A percentile compares a stretch with the other conserved stretches of the same genome.
Conservation (phyloP, 441 rosid species). For the Codiaeum variegatum region DNA sequence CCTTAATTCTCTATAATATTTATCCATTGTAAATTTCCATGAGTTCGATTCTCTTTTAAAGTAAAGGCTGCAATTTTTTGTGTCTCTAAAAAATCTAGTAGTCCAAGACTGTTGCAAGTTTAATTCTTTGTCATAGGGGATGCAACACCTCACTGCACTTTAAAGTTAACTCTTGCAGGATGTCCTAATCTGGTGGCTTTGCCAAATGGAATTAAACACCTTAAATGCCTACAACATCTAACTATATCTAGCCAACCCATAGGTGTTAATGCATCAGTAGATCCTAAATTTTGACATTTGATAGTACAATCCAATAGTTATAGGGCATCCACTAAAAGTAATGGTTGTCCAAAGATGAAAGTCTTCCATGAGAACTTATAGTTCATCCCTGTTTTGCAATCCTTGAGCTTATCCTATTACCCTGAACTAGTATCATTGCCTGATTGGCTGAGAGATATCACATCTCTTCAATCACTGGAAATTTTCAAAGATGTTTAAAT, state of each 20-base stretch:
- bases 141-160: background rate
- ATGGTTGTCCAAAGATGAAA: background rate
- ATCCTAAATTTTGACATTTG: background rate
- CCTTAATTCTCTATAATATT: background rate
- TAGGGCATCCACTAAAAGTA: background rate
- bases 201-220: background rate
- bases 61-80: background rate
- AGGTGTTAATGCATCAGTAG: background rate
- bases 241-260: background rate
- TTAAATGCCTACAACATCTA: background rate
- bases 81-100: background rate
- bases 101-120: background rate
- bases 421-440: background rate
- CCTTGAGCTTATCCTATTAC: background rate
- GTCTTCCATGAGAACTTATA: background rate
- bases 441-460: background rate
- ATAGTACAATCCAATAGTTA: background rate
- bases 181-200: background rate
- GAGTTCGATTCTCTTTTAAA: background rate
- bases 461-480: background rate
- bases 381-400: background rate
- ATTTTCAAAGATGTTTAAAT: too few relatives aligned
- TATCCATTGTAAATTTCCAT: background rate
- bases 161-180: background rate
- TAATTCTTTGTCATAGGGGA: background rate